phyloP scores from a whole-genome alignment of 2,329 filamentous ascomycete species.

The Aspergillus sp. region DNA sequence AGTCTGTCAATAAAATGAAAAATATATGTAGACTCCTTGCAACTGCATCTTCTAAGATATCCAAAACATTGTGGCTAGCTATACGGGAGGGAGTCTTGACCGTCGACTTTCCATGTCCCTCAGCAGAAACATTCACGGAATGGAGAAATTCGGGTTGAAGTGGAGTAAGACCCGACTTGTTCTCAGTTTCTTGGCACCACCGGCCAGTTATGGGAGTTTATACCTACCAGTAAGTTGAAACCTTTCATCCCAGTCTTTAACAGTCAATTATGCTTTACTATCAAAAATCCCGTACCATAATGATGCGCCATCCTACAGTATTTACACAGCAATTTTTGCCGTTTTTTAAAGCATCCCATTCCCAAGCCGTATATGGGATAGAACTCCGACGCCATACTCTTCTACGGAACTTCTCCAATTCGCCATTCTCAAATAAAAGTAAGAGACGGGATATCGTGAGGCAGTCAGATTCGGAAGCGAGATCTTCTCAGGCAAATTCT shows the following conservation, averaged over 20 bases:
- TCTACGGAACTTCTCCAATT: slow-evolving; percentile 43
- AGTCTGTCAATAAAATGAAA: slow-evolving; percentile 8
- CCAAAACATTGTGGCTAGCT: no score
- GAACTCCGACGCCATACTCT: background rate
- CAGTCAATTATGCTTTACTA: background rate
- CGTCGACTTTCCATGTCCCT: background rate
- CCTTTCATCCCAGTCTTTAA: background rate
- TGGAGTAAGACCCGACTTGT: background rate
- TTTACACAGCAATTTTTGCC: background rate
- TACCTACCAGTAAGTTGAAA: background rate
- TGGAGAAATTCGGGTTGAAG: background rate
- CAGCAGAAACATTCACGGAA: background rate
- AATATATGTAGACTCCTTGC: no score
- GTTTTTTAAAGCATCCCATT: background rate
- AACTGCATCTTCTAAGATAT: no score
- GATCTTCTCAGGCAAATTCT: slow-evolving; percentile 31
- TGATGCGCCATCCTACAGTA: slow-evolving; percentile 2
- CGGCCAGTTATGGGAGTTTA: background rate
- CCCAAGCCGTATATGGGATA: background rate
- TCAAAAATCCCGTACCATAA: background rate
- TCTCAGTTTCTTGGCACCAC: background rate
- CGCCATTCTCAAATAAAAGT: slow-evolving; percentile 44
- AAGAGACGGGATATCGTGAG: slow-evolving; percentile 59
- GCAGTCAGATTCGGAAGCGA: slow-evolving; percentile 36
- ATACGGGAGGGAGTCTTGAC: no score